Percentiles rank a stretch among this genome's conserved stretches.
phyloP scores from a whole-genome alignment of 768 basidiomycete genomes.

The Lentinus brumalis region DNA sequence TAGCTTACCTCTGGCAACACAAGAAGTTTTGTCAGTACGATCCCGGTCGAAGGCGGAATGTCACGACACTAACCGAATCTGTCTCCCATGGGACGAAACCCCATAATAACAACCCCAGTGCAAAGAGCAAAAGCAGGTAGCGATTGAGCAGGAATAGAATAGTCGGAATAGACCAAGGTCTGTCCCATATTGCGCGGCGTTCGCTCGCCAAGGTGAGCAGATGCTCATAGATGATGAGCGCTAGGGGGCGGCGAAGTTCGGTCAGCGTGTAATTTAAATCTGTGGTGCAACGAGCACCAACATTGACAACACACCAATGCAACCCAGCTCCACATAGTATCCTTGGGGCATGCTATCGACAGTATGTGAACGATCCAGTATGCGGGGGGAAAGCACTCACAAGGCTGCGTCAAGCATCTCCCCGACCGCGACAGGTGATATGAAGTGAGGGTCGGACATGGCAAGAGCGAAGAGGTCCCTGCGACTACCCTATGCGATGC shows the following conservation, averaged over 20 bases:
- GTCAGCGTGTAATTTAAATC: not conserved
- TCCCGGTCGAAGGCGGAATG: not conserved
- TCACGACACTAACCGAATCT: not conserved
- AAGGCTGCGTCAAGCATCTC: not conserved
- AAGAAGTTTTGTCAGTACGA: not conserved
- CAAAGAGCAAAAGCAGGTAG: conserved; percentile 2
- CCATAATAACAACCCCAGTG: not conserved
- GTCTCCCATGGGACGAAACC: conserved; percentile 1
- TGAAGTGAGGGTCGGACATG: no score
- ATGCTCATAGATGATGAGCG: conserved; percentile 16
- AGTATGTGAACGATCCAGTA: not conserved
- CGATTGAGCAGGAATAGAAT: conserved; percentile 16
- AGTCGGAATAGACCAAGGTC: conserved; percentile 9
- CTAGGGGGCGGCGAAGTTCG: not conserved
- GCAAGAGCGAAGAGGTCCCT: no score
- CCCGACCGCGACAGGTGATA: not conserved
- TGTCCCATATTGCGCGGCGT: conserved; percentile 16
- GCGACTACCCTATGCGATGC: no score
- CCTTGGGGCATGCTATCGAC: not conserved
- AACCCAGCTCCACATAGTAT: conserved; percentile 1
- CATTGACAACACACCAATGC: not conserved
- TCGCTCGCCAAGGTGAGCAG: conserved; percentile 14
- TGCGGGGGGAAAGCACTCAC: not conserved
- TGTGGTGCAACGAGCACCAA: not conserved
- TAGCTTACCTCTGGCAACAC: not conserved